Evolutionary conservation across 2,329 filamentous ascomycete species (phyloP), one percentile per base, ranked within the genome.

Genomic region (Pestalotiopsis fici): DNA sequence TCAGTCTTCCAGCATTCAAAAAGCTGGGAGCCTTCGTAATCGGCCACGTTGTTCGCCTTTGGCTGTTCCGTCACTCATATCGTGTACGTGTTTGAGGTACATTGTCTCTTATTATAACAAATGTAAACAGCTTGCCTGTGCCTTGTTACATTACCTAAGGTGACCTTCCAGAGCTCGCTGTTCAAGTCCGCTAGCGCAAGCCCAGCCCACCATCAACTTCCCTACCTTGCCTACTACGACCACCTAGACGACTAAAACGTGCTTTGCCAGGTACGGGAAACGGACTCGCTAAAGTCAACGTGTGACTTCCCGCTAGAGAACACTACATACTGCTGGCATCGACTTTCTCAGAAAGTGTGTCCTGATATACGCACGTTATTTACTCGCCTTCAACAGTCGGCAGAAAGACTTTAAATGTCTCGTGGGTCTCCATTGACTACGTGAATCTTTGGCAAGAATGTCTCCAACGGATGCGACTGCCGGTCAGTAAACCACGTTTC

Each of bases 391-490:
- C 31, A 50, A 6, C n/a, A 50, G 21, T 39, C 39, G 21, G n/a
- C 39, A 7, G n/a, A 25, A 61, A 27, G 18, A 23, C 12, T 66
- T 55, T 70, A 63, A 12, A 72, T 68, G 60, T 55, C 64, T 55
- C 66, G 25, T 43, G 67, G 57, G 28, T 65, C 59, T 43, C 64
- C 55, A 54, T 67, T 47, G 23, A 70, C 69, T 64, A 12, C 65
- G 65, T 66, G 35, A 61, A 67, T 70, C 67, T 70, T 68, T 69
- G 31, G 68, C 68, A 69, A 77, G 64, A 70, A 78, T 78, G 76
- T 67, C 74, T 69, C 75, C 76, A 43, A 71, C 73, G 59, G 76
- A 78, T 37, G 72, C 74, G 59, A 74, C 64, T 70, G 66, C 74
- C 71, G 73, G 76, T 77, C 59, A 69, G 74, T 75, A 59, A 25